Base-by-base conservation (phyloP, 495 filamentous ascomycete genomes). In the Talaromyces ruber region DNA sequence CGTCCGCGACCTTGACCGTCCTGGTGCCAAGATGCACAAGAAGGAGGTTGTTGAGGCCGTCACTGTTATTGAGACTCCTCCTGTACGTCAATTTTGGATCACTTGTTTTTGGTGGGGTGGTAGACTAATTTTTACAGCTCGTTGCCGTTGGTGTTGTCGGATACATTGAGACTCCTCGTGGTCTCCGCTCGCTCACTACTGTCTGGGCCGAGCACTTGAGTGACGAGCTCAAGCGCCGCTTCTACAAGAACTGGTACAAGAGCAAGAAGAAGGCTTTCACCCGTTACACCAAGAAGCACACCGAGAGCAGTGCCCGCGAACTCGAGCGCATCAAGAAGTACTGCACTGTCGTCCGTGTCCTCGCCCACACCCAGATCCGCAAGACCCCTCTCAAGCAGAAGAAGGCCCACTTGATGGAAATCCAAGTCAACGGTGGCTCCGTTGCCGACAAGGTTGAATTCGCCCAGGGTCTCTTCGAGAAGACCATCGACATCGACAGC, bases 181-280 rank as follows among this genome's bases (percentile, higher is more conserved):
- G 95, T 84, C 93, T 98, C 71, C 95, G 95, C 73, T 98, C 95
- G 62, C 92, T 99, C 76, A 96, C 93, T 74, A 99, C 95, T 74
- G 89, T 99, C 77, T 99, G 95, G 95, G 94, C 94, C 74, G 93
- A 97, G 85, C 95, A 99, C 80, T 78, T 99, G 76, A 88, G 88
- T 80, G 95, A 99, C 78, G 95, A 97, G 83, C 77, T 99, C 79
- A 96, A 95, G 85, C 89, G 95, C 67, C 92, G 95, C 75, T 99
- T 99, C 91, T 99, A 99, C 89, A 99, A 99, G 92, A 99, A 99
- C 86, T 99, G 95, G 95, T 99, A 99, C 90, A 96, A 95, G 85
- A 89, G 85, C 85, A 99, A 99, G 93, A 98, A 97, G 91, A 99
- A 99, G 92, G 95, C 95, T 62, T 99, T 98, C 85, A 99, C 95